A percentile compares a stretch with the other conserved stretches of the same genome.
Conservation (phyloP, 805 yeast species). For the Lipomyces sp. region DNA sequence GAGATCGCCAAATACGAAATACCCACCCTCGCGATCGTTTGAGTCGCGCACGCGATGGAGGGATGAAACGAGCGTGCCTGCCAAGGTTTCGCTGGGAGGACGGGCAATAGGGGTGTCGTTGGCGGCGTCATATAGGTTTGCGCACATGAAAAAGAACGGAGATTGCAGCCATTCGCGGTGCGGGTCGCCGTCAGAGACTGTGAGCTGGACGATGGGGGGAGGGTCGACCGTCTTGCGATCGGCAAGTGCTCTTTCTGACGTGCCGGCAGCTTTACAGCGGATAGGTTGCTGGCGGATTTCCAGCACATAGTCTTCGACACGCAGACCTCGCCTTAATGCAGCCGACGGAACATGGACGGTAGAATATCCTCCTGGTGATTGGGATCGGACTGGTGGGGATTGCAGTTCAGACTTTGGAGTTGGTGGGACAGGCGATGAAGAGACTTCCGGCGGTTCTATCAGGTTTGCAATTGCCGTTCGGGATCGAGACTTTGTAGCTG, state of each 20-base stretch:
- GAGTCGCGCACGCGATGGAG: constrained; percentile 36
- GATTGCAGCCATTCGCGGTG: constrained; percentile 33
- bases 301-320: constrained; percentile 27
- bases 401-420: background rate
- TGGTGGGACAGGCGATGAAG: background rate
- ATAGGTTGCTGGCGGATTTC: constrained; percentile 36
- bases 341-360: constrained; percentile 15
- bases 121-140: constrained; percentile 28
- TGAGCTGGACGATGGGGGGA: constrained; percentile 37
- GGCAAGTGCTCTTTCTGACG: constrained; percentile 30
- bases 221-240: constrained; percentile 38
- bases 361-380: background rate
- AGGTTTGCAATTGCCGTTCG: constrained; percentile 11
- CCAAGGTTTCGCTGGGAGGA: constrained; percentile 35
- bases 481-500: background rate
- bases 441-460: constrained; percentile 12
- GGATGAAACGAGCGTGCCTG: constrained; percentile 38
- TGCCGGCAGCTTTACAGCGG: constrained; percentile 31
- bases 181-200: constrained; percentile 30
- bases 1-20: constrained; percentile 39
- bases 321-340: constrained; percentile 26
- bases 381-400: background rate
- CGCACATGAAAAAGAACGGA: constrained; percentile 39
- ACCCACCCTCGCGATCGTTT: constrained; percentile 35
- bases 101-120: constrained; percentile 24